Evolutionary conservation across 2,329 filamentous ascomycete species (phyloP), one percentile per base, ranked within the genome.

Genomic region (Ophiostoma pallidulum): DNA sequence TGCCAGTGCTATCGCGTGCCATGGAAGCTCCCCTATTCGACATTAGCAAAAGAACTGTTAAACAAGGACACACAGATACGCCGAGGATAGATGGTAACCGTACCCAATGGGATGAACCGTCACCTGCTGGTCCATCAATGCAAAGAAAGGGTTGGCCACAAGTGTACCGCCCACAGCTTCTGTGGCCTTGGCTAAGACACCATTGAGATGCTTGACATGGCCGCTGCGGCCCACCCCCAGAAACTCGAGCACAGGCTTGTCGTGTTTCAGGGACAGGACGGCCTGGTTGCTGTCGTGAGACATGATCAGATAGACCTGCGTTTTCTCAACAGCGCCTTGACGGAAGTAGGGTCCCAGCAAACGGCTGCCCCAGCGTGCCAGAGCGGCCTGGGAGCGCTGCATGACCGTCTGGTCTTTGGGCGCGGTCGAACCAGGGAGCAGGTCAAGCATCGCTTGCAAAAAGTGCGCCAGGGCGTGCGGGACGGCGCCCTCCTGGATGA

Each of bases 21-120:
- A 85, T 80, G 43, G 71, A 74, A 2, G 79, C 80, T 38, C 82
- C 82, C 12, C 51, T 51, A 32, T 22, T 24, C 39, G 16, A 26
- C n/a, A n/a, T 29, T 28, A 24, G 38, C 22, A 28, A 28, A n/a
- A n/a, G n/a, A n/a, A 28, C 10, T 28, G 10, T 45, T 20, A 10
- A 7, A 37, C 10, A 12, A 4, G 6, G 1, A n/a, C 0, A 24
- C 28, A 24, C 29, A 26, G 13, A 8, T 6, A 7, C 10, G 6
- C 5, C 10, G 24, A 22, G 18, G 8, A 42, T 41, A 33, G 36
- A 8, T 33, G 13, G 5, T 18, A 31, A 46, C 48, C 60, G 67
- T 65, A 74, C 66, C 77, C 79, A 41, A 84, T 76, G 6, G 80
- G 77, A 61, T 85, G 80, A 12, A 84, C 80, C 0, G 80, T 83